Evolutionary conservation across 2,329 filamentous ascomycete species (phyloP).

Genomic region (Ophiostoma triangulosporum): DNA sequence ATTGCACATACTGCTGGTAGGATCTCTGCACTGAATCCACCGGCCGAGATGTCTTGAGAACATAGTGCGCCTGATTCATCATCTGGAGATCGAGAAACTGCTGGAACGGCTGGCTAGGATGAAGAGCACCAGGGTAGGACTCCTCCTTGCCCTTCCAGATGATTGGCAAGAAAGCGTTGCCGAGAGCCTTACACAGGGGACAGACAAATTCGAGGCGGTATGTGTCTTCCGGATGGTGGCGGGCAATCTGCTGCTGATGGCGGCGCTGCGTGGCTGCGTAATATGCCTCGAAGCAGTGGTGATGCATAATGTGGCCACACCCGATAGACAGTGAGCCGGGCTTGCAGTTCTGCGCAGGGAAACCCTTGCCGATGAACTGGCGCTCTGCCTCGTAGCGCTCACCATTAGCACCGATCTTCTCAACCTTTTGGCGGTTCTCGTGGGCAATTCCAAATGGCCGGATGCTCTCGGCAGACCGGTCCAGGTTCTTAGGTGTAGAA

Average conservation of each 20-base stretch:
- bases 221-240: slow-evolving; percentile 79
- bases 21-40: slow-evolving; percentile 22
- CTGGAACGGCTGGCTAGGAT: slow-evolving; percentile 44
- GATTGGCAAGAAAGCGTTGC: slow-evolving; percentile 88
- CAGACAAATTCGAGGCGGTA: slow-evolving; percentile 83
- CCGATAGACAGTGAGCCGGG: slow-evolving; percentile 75
- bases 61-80: slow-evolving; percentile 25
- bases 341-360: slow-evolving; percentile 52
- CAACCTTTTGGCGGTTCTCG: slow-evolving; percentile 66
- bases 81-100: slow-evolving; percentile 54
- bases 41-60: slow-evolving; percentile 23
- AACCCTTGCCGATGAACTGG: slow-evolving; percentile 80
- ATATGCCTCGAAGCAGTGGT: slow-evolving; percentile 85
- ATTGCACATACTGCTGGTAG: slow-evolving; percentile 27
- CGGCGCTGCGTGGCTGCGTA: slow-evolving; percentile 70
- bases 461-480: slow-evolving; percentile 68
- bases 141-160: slow-evolving; percentile 91
- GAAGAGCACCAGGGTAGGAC: slow-evolving; percentile 60
- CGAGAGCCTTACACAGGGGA: slow-evolving; percentile 88
- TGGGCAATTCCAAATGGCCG: slow-evolving; percentile 85
- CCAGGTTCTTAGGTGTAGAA: slow-evolving; percentile 66
- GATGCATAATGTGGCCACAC: slow-evolving; percentile 98
- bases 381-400: slow-evolving; percentile 59
- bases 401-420: slow-evolving; percentile 62
- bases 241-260: slow-evolving; percentile 83